These are phyloP conservation scores for Neurospora intermedia DNA, from an alignment of 495 filamentous ascomycete genomes.

Conservation along the genomic window DNA sequence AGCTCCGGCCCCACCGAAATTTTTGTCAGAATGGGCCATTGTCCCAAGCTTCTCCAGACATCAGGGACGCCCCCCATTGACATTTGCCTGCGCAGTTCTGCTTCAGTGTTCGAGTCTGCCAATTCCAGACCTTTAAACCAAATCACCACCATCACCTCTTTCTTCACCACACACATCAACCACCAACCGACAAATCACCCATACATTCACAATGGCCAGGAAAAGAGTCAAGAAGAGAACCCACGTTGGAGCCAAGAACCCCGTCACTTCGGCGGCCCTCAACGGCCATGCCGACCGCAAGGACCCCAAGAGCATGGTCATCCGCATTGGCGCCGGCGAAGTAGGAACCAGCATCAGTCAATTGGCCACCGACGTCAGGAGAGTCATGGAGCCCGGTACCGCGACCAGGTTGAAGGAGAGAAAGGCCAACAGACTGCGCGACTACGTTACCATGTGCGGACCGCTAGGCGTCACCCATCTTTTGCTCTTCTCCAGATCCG, in stretches of 20 bases:
- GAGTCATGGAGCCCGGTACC: slow-evolving; percentile 92
- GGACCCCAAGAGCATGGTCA: slow-evolving; percentile 93
- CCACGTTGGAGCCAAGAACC: slow-evolving; percentile 61
- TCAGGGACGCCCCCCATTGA: not conserved
- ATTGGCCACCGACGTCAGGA: slow-evolving; percentile 80
- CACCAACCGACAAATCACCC: not conserved
- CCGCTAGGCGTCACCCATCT: slow-evolving; percentile 91
- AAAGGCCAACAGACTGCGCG: slow-evolving; percentile 76
- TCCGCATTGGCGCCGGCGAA: slow-evolving; percentile 88
- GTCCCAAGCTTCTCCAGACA: not conserved
- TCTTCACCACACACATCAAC: not conserved
- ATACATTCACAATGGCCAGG: slow-evolving; percentile 56
- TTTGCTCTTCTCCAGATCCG: slow-evolving; percentile 85
- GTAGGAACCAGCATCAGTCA: slow-evolving; percentile 87
- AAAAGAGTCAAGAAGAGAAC: slow-evolving; percentile 82
- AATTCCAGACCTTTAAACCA: not conserved
- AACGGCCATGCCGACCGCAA: slow-evolving; percentile 37
- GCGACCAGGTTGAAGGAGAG: slow-evolving; percentile 81
- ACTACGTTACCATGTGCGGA: slow-evolving; percentile 93
- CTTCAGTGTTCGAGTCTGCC: not conserved
- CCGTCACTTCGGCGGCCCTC: slow-evolving; percentile 22
- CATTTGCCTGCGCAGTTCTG: slow-evolving; percentile 3
- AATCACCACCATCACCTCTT: not conserved
- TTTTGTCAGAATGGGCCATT: slow-evolving; percentile 1
- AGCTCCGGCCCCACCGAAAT: slow-evolving; percentile 21